Evolutionary conservation across 2,329 filamentous ascomycete genomes (phyloP), one percentile per base, ranked within the genome.

Genomic region (Nannizziopsis arthrosporioides): DNA sequence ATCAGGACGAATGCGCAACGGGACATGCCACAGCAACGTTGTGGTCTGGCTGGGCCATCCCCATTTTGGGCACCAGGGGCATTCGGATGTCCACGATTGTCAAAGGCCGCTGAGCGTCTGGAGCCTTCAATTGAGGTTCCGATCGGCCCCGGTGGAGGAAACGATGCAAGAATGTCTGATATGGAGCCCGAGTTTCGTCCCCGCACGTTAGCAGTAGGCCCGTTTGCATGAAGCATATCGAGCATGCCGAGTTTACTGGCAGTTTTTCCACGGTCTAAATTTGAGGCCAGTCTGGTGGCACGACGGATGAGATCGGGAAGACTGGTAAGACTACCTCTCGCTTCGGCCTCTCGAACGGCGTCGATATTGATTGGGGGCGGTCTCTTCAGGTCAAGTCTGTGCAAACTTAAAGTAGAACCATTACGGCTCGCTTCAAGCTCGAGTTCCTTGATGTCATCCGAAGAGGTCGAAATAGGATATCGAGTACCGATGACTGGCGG

Each of bases 221-320:
- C 53, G 45, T 58, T 62, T 50, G 58, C 54, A 52, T 63, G 63
- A n/a, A 67, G 55, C 52, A 69, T 60, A 66, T 75, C 67, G 65
- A 75, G 57, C 54, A 76, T 63, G 14, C 73, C 75, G 5, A 78
- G 57, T 49, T 75, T 69, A 59, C 78, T 81, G 10, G 78, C 78
- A 15, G 80, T 81, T 55, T 69, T 82, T 10, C 90, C 90, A 55
- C 81, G 81, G 58, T 96, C 90, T 50, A 98, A 81, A 66, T 94
- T 88, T 0, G 85, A 79, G 12, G 89, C 90, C 34, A 96, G 71
- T 55, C 80, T 80, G 0, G 90, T 96, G 9, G 92, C 92, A 56
- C 92, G 79, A 59, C 80, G 77, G 56, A 98, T 96, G 51, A 98
- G 70, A 62, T 96, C 92, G 0, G 89, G 84, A 51, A 98, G 70